phyloP scores from a whole-genome alignment of 2,329 filamentous ascomycete species.

The Exophiala sp. region DNA sequence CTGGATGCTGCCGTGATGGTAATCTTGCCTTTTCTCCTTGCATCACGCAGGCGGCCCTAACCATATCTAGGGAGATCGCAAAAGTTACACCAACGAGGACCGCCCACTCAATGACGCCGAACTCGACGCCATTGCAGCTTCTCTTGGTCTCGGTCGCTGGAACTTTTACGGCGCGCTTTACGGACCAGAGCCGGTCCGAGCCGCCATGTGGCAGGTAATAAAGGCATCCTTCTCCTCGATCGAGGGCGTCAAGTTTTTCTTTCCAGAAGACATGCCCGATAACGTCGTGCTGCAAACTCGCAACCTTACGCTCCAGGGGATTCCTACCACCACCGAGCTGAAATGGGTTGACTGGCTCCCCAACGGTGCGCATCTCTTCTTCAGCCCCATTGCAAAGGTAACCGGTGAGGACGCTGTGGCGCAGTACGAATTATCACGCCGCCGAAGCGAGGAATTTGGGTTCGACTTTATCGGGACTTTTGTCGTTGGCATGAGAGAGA shows the following conservation, averaged over 20 bases:
- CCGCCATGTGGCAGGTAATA: conserved; percentile 37
- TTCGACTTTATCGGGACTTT: conserved; percentile 51
- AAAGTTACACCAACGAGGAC: conserved; percentile 33
- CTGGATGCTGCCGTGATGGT: conserved; percentile 44
- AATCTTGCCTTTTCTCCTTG: neutral
- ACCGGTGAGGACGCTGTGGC: conserved; percentile 43
- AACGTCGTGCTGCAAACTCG: conserved; percentile 32
- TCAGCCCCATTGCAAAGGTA: conserved; percentile 49
- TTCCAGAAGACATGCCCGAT: conserved; percentile 38
- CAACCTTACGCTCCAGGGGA: conserved; percentile 28
- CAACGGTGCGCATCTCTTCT: conserved; percentile 49
- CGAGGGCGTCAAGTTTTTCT: conserved; percentile 40
- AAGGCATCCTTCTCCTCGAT: conserved; percentile 42
- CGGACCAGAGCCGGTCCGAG: conserved; percentile 33
- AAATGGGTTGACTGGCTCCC: conserved; percentile 49
- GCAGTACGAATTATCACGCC: conserved; percentile 42
- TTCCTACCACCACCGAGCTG: conserved; percentile 34
- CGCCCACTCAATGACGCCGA: conserved; percentile 38
- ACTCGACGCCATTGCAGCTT: conserved; percentile 38
- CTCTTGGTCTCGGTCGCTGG: conserved; percentile 45
- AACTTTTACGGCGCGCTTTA: conserved; percentile 48
- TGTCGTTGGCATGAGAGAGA: conserved; percentile 48
- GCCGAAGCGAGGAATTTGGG: conserved; percentile 39
- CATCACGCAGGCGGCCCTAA: neutral
- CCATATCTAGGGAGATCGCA: conserved; percentile 18